phyloP scores from a whole-genome alignment of 2,329 filamentous ascomycete genomes.

The Epicoccum sorghinum region DNA sequence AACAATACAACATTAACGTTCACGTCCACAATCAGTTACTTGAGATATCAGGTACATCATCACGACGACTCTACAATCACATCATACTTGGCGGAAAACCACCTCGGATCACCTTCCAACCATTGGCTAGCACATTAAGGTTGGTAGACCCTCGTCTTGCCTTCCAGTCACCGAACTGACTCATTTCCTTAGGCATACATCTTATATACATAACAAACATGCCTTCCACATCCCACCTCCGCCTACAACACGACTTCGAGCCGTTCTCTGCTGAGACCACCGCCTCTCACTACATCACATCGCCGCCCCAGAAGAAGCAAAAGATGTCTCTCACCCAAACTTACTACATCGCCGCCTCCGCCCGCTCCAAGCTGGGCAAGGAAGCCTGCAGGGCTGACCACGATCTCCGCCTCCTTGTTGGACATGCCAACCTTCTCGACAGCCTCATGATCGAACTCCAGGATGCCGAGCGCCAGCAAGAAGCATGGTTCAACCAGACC shows the following conservation, averaged over 20 bases:
- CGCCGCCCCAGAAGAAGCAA: constrained; percentile 64
- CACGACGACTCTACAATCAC: constrained; percentile 13
- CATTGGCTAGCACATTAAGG: constrained; percentile 41
- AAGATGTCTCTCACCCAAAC: constrained; percentile 98
- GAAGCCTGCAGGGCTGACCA: constrained; percentile 92
- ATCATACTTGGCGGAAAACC: constrained; percentile 16
- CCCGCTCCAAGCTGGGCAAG: constrained; percentile 90
- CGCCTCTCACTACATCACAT: constrained; percentile 50
- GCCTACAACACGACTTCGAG: constrained; percentile 55
- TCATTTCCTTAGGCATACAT: constrained; percentile 50
- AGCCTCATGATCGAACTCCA: constrained; percentile 89
- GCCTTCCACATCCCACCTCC: constrained; percentile 56
- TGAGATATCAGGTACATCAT: constrained; percentile 12
- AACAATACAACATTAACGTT: constrained; percentile 1
- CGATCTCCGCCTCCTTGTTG: constrained; percentile 92
- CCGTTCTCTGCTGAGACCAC: constrained; percentile 53
- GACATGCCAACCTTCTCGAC: constrained; percentile 98
- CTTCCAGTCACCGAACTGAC: constrained; percentile 54
- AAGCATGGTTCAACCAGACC: constrained; percentile 97
- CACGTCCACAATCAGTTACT: not conserved
- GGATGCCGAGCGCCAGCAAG: constrained; percentile 93
- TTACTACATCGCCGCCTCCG: constrained; percentile 97
- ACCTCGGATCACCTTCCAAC: constrained; percentile 43
- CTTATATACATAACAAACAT: constrained; percentile 45
- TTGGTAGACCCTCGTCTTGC: constrained; percentile 37